These are phyloP conservation scores for Kappamyces sp. DNA, from an alignment of 192 early-diverging fungal genomes.

Conservation along the genomic window DNA sequence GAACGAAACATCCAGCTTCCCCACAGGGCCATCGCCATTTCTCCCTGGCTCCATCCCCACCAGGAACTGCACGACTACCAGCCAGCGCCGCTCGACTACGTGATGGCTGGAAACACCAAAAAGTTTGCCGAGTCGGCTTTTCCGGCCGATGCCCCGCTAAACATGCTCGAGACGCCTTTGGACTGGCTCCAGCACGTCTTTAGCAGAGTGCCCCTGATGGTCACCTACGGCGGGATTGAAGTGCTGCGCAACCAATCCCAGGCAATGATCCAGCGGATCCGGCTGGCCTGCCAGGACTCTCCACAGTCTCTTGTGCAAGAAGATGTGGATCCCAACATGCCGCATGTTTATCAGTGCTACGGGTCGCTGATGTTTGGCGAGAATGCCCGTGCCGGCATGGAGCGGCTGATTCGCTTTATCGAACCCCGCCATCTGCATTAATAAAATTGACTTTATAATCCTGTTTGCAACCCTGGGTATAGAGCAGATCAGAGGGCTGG, in stretches of 20 bases:
- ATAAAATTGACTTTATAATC: too few relatives aligned
- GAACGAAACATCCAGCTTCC: not conserved
- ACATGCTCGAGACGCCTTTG: not conserved
- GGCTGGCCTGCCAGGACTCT: not conserved
- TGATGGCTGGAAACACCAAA: not conserved
- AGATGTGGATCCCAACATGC: not conserved
- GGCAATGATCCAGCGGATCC: not conserved
- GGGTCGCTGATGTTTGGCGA: not conserved
- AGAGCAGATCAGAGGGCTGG: not conserved
- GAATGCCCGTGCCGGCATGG: not conserved
- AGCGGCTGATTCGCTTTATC: not conserved
- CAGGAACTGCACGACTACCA: not conserved
- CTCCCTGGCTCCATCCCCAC: not conserved
- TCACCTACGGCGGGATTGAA: not conserved
- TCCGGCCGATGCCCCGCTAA: not conserved
- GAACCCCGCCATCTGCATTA: too few relatives aligned
- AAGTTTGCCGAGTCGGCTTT: not conserved
- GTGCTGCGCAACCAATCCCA: not conserved
- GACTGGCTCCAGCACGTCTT: not conserved
- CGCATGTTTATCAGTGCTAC: conserved; percentile 1
- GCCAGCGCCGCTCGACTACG: not conserved
- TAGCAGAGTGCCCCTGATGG: not conserved
- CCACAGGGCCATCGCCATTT: not conserved
- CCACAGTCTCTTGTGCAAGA: not conserved
- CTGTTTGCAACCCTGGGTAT: too few relatives aligned